Evolutionary conservation across 495 filamentous ascomycete genomes (phyloP), one percentile per base, ranked within the genome.

Genomic region (Aspergillus conjunctus): DNA sequence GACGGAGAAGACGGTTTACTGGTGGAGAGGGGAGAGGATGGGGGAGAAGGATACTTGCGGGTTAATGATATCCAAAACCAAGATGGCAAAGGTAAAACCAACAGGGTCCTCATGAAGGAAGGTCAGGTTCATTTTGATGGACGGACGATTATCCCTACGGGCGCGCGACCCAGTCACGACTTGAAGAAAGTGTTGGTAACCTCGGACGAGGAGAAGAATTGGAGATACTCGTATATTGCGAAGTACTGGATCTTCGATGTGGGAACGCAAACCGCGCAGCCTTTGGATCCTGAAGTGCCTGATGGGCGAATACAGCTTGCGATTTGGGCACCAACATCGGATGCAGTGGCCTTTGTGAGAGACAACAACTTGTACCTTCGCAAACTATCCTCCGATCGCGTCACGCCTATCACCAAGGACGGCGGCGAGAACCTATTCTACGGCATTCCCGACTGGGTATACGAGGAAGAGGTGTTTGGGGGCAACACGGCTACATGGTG

Each of bases 381-480:
- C 45, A 86, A 87, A 44, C 68, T 97, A 39, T 76, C 82, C 14
- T 81, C 80, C 0, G 65, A 79, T n/a, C 69, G 73, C 7, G 85
- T 92, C 14, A 81, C 78, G 5, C 85, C 87, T 59, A 88, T 98
- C 59, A 98, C 94, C 14, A 87, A 78, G 60, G 92, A 98, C 71
- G 94, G 94, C 41, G 89, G 93, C 0, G 73, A 80, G 2, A 84
- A 98, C 59, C 83, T 94, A 15, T 98, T 98, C 79, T 95, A 98
- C 66, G 94, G 94, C 20, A 86, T 97, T n/a, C 94, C 94, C 0
- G 94, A 98, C 73, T 98, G 94, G 94, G 94, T 98, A 0, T 98
- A 97, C 65, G 94, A 98, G 69, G 94, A 98, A 69, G 94, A 98
- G 73, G 93, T 98, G 7, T 89, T 98, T 63, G 62, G 76, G 1